A percentile compares a stretch with the other conserved stretches of the same genome.
Evolutionary conservation across 2,329 filamentous ascomycete genomes (phyloP).

Genomic region (Scedosporium aurantiacum): DNA sequence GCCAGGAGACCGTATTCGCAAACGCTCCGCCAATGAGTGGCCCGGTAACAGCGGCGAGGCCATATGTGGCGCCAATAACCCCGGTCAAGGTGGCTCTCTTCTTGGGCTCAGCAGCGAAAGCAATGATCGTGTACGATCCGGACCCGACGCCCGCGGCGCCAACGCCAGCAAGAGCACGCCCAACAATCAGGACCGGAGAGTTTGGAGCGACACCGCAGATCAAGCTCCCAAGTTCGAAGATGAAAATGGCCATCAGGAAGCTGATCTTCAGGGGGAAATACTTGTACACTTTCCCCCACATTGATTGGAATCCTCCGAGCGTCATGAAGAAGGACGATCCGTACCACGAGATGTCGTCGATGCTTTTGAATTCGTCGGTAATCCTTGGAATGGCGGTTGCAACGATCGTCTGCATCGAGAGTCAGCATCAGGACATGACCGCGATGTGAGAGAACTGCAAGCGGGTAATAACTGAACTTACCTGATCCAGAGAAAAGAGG

Average conservation of each 20-base stretch:
- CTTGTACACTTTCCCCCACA: conserved; percentile 36
- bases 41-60: conserved; percentile 20
- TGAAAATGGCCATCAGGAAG: conserved; percentile 34
- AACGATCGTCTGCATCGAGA: conserved; percentile 35
- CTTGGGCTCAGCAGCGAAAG: conserved; percentile 26
- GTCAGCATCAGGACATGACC: no score
- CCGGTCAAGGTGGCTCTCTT: conserved; percentile 25
- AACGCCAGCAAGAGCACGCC: conserved; percentile 37
- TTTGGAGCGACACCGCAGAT: conserved; percentile 35
- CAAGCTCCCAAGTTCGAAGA: conserved; percentile 44
- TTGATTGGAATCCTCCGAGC: conserved; percentile 31
- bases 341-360: conserved; percentile 48
- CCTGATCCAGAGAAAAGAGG: conserved; percentile 25
- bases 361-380: conserved; percentile 38
- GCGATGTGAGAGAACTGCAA: no score
- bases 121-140: conserved; percentile 40
- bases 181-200: conserved; percentile 37
- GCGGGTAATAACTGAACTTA: neutral
- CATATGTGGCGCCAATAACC: conserved; percentile 24
- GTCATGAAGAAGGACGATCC: conserved; percentile 43
- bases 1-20: conserved; percentile 16
- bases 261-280: conserved; percentile 41
- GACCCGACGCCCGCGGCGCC: conserved; percentile 36
- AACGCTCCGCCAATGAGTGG: conserved; percentile 19
- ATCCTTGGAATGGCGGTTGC: conserved; percentile 46